Percentiles rank a stretch among this genome's conserved stretches.
Conservation (phyloP, 805 yeast genomes). For the Candida coquimbonensis region DNA sequence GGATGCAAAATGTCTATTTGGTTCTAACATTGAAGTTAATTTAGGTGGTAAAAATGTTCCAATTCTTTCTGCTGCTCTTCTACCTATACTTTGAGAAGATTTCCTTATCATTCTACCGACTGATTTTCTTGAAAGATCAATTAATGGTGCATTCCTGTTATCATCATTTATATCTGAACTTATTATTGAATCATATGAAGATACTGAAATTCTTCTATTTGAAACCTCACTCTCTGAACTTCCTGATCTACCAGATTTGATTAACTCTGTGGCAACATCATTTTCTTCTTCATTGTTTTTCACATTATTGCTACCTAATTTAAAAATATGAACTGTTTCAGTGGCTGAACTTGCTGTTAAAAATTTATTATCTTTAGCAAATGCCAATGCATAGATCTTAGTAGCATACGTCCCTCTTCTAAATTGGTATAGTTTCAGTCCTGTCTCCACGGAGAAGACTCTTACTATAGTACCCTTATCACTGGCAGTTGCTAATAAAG, state of each 20-base stretch:
- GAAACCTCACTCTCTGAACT: slow-evolving; percentile 18
- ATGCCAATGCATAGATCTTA: slow-evolving; percentile 65
- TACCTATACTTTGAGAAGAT: slow-evolving; percentile 70
- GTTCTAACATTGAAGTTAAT: slow-evolving; percentile 78
- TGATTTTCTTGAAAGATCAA: slow-evolving; percentile 63
- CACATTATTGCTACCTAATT: slow-evolving; percentile 36
- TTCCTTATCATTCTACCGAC: slow-evolving; percentile 71
- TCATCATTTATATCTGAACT: slow-evolving; percentile 14
- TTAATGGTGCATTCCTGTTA: slow-evolving; percentile 45
- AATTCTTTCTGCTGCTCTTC: slow-evolving; percentile 80
- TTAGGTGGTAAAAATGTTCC: slow-evolving; percentile 82
- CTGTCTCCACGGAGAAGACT: slow-evolving; percentile 58
- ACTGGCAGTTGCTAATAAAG: slow-evolving; percentile 64
- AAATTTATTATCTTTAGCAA: slow-evolving; percentile 61
- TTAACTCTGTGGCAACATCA: slow-evolving; percentile 5
- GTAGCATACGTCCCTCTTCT: slow-evolving; percentile 84
- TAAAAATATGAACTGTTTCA: slow-evolving; percentile 88
- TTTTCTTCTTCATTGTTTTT: slow-evolving; percentile 14
- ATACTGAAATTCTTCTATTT: slow-evolving; percentile 18
- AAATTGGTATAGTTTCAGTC: slow-evolving; percentile 58
- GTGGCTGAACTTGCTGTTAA: slow-evolving; percentile 84
- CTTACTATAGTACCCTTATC: slow-evolving; percentile 73
- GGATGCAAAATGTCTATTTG: slow-evolving; percentile 87
- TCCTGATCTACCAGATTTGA: slow-evolving; percentile 14
- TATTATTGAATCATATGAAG: slow-evolving; percentile 22